Base-by-base conservation (phyloP, 257 asterid species). In the Plantago major region DNA sequence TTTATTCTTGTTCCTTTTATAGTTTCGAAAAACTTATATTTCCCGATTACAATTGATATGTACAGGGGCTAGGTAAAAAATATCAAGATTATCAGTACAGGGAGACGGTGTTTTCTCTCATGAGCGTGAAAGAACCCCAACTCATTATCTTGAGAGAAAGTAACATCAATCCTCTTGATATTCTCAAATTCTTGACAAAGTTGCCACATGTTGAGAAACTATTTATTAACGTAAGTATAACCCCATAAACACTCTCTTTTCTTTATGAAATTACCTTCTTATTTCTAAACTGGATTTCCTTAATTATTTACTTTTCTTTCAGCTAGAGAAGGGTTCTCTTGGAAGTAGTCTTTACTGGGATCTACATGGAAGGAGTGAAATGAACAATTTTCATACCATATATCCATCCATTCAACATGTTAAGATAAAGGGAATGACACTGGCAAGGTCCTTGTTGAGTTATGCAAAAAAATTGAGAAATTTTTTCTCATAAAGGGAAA, bases 241-340 rank as follows among this genome's bases (percentile, higher is more conserved):
- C n/a, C n/a, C n/a, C 16, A 15, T 50, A 50, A 7, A 15, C 55
- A 50, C 19, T 1, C 4, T 1, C 55, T 9, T 17, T 10, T 0
- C 6, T 11, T 46, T 2, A 65, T 37, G 3, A 7, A n/a, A n/a
- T n/a, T n/a, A 16, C 10, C n/a, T 10, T 60, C 50, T 3, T 38
- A 5, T 7, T 22, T 22, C 26, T 22, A 22, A 22, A 1, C 26
- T 22, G 26, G 26, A 1, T 22, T 22, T 22, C 1, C 26, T 22
- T 22, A 1, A 22, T 22, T 22, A 22, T 22, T 22, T 22, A 22
- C 2, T 0, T 5, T 15, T 22, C 56, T 63, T 13, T 54, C 74
- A 79, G 84, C 61, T 79, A 33, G 69, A 65, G 6, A 46, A 40
- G 7, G 54, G 65, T 73, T 65, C 76, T 8, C 67, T 79, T 38